A percentile compares a stretch with the other conserved stretches of the same genome.
These are phyloP conservation scores for Dalbergia cultrata DNA, from an alignment of 306 rosid genomes.

Conservation along the genomic window DNA sequence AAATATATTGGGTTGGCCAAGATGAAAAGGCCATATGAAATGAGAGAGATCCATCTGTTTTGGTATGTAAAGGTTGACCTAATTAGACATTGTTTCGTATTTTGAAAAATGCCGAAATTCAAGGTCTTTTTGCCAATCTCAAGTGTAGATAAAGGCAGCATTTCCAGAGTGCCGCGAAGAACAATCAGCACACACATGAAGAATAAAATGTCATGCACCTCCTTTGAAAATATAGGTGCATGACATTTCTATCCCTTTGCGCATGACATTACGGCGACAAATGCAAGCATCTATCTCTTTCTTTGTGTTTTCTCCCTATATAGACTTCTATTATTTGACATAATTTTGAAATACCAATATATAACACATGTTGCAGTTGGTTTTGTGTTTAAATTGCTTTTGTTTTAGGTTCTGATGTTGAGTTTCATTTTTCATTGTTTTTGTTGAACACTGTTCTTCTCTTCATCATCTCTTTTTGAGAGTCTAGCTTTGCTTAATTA, in stretches of 20 bases:
- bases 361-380: no score
- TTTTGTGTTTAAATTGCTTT: no score
- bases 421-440: no score
- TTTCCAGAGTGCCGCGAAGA: neutral
- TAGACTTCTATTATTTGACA: no score
- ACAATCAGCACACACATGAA: neutral
- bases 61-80: slow-evolving; percentile 4
- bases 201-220: neutral
- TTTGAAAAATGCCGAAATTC: neutral
- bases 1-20: neutral
- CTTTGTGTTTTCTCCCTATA: neutral
- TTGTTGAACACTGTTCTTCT: no score
- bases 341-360: no score
- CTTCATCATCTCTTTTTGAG: no score
- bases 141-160: neutral
- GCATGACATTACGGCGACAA: no score
- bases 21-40: neutral
- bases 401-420: no score
- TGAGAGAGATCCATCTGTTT: neutral
- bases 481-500: no score
- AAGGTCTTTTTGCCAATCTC: neutral
- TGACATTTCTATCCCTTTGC: no score
- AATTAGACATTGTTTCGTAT: neutral
- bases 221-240: neutral
- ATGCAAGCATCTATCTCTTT: no score